phyloP scores from a whole-genome alignment of 345 rosid species.

The Physaria fendleri region DNA sequence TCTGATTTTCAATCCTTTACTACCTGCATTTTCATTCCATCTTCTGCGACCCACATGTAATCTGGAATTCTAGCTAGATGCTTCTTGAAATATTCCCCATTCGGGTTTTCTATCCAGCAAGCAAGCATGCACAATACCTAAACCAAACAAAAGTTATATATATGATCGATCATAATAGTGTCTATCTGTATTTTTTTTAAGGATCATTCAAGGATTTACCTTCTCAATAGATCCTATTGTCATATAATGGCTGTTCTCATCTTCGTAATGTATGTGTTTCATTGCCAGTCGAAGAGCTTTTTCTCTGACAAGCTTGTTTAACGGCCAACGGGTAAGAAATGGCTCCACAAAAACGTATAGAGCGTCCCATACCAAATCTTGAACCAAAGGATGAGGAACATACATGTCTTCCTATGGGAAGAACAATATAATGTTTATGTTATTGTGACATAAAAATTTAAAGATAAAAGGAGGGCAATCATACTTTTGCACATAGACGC shows the following conservation, averaged over 20 bases:
- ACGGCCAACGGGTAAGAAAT: slow-evolving; percentile 46
- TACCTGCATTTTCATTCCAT: slow-evolving; percentile 62
- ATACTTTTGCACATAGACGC: slow-evolving; percentile 41
- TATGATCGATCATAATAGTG: background rate
- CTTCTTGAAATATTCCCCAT: slow-evolving; percentile 48
- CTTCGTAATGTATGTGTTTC: slow-evolving; percentile 56
- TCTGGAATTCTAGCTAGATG: slow-evolving; percentile 64
- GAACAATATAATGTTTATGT: background rate
- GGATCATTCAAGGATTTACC: slow-evolving; percentile 25
- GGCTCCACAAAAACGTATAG: slow-evolving; percentile 45
- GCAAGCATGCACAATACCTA: slow-evolving; percentile 42
- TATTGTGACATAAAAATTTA: no score
- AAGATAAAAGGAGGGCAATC: background rate
- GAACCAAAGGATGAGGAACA: slow-evolving; percentile 44
- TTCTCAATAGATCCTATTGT: slow-evolving; percentile 52
- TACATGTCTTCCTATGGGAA: slow-evolving; percentile 47
- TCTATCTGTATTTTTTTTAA: no score
- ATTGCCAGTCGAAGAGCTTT: slow-evolving; percentile 44
- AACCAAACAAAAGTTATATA: background rate
- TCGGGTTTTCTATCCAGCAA: slow-evolving; percentile 63
- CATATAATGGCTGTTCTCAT: slow-evolving; percentile 46
- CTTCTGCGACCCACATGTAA: slow-evolving; percentile 70
- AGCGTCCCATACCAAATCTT: slow-evolving; percentile 48
- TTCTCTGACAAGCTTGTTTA: slow-evolving; percentile 45
- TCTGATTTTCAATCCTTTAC: background rate